These are phyloP conservation scores for Aspergillus homomorphus DNA, from an alignment of 495 filamentous ascomycete species.

Conservation along the genomic window DNA sequence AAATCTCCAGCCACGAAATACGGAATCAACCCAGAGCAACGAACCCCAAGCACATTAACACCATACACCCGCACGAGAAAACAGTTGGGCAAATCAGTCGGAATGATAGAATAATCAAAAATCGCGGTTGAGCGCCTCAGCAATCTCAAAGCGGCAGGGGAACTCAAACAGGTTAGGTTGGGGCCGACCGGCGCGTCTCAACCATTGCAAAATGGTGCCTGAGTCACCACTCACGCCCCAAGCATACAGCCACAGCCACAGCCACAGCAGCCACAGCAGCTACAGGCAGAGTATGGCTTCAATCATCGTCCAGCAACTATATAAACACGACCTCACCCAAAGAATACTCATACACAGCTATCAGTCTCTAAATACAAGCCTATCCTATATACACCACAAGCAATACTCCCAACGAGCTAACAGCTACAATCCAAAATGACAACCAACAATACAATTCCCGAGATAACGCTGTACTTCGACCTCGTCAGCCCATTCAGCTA, in stretches of 20 bases:
- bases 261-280: neutral
- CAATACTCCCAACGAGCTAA: too few species aligned
- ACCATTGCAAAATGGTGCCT: neutral
- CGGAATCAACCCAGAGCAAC: too few species aligned
- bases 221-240: neutral
- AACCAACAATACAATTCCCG: neutral
- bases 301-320: neutral
- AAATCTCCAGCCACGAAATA: too few species aligned
- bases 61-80: too few species aligned
- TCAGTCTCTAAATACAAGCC: too few species aligned
- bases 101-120: neutral
- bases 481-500: conserved; percentile 26
- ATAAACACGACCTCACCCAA: neutral
- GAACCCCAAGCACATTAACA: too few species aligned
- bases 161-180: neutral
- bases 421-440: too few species aligned
- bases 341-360: too few species aligned
- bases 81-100: neutral
- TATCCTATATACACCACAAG: too few species aligned
- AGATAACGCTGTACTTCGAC: conserved; percentile 21
- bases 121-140: neutral
- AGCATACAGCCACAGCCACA: too few species aligned
- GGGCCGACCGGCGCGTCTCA: neutral
- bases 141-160: too few species aligned
- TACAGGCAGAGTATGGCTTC: neutral